Evolutionary conservation across 805 yeast genomes (phyloP).

Genomic region (Nakazawaea ernobii): DNA sequence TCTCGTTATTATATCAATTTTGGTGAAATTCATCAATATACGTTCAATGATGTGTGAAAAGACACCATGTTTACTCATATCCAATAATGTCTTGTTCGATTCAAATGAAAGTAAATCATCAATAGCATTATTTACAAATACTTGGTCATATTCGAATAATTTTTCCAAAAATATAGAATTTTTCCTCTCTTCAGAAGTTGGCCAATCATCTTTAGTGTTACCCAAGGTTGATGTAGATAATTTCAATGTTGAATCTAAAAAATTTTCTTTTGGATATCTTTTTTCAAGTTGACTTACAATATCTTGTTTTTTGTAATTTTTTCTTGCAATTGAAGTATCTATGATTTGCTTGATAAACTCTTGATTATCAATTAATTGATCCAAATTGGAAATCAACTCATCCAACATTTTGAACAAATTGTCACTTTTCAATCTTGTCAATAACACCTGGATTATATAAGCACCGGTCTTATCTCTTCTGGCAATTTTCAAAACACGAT

Average conservation of each 20-base stretch:
- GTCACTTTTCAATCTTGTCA: constrained; percentile 56
- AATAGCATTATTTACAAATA: constrained; percentile 51
- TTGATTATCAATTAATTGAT: constrained; percentile 57
- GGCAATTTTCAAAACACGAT: constrained; percentile 66
- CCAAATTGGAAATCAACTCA: constrained; percentile 59
- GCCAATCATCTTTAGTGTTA: constrained; percentile 84
- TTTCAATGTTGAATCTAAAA: constrained; percentile 64
- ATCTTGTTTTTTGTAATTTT: constrained; percentile 53
- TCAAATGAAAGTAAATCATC: constrained; percentile 52
- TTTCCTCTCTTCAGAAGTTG: constrained; percentile 84
- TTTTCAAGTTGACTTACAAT: constrained; percentile 41
- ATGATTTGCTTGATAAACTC: constrained; percentile 64
- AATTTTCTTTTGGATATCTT: constrained; percentile 25
- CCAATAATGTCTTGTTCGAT: constrained; percentile 50
- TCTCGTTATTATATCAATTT: constrained; percentile 47
- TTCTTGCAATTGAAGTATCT: constrained; percentile 56
- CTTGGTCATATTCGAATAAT: constrained; percentile 61
- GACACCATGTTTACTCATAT: constrained; percentile 84
- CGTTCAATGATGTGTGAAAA: constrained; percentile 85
- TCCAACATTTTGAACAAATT: constrained; percentile 53
- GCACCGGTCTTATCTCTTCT: constrained; percentile 82
- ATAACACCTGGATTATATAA: constrained; percentile 66
- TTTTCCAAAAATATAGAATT: constrained; percentile 70
- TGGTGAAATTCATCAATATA: constrained; percentile 39
- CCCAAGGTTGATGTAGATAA: constrained; percentile 70